Conservation (phyloP, 176 grass and related monocot genomes). For the Puya raimondii region DNA sequence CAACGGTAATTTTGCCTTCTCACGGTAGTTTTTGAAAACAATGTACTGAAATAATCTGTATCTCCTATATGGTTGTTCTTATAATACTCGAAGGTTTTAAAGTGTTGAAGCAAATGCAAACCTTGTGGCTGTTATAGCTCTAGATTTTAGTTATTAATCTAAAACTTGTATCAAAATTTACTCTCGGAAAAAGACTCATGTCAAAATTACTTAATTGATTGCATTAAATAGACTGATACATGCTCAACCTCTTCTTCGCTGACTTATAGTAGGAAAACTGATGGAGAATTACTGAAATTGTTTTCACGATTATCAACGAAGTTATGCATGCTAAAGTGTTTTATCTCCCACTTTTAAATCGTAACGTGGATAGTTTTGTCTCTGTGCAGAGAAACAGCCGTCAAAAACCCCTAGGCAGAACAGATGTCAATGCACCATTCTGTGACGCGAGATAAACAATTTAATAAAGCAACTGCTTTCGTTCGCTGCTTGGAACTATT, state of each 20-base stretch:
- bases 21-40: conserved; percentile 7
- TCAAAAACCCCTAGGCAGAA: conserved; percentile 43
- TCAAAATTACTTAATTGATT: no score
- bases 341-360: not conserved
- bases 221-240: no score
- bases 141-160: no score
- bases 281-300: no score
- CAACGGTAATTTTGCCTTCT: conserved; percentile 43
- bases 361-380: conserved; percentile 15
- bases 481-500: not conserved
- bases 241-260: no score
- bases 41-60: not conserved
- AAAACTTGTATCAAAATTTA: no score
- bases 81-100: conserved; percentile 1
- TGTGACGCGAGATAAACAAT: conserved; percentile 45
- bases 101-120: no score
- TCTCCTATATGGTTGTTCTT: conserved; percentile 14
- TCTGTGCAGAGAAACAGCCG: conserved; percentile 53
- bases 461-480: not conserved
- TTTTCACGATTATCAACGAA: no score
- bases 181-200: no score
- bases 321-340: not conserved
- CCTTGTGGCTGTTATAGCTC: no score
- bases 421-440: conserved; percentile 67
- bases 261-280: no score